Percentiles rank a stretch among this genome's conserved stretches.
Conservation (phyloP, 768 basidiomycete genomes). For the Suillus weaverae region DNA sequence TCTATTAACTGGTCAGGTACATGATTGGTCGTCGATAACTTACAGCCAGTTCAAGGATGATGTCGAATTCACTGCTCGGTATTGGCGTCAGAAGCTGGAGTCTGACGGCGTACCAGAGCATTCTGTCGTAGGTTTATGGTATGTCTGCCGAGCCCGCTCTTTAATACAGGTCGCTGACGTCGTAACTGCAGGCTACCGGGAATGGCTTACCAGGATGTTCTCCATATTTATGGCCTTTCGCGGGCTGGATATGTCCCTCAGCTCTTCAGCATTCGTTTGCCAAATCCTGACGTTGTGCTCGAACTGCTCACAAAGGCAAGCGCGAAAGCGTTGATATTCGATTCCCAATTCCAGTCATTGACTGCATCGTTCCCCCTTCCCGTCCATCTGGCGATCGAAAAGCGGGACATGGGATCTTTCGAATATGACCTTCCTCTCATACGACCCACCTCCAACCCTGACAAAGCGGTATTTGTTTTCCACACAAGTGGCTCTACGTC, state of each 20-base stretch:
- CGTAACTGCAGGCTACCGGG: constrained; percentile 60
- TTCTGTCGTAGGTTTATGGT: constrained; percentile 77
- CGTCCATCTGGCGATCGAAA: constrained; percentile 44
- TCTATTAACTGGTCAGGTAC: constrained; percentile 41
- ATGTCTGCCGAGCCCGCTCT: constrained; percentile 24
- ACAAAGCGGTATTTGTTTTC: constrained; percentile 65
- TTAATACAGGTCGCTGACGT: constrained; percentile 12
- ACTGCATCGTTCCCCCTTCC: constrained; percentile 50
- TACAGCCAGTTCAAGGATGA: constrained; percentile 64
- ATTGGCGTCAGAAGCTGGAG: constrained; percentile 58
- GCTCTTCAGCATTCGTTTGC: constrained; percentile 74
- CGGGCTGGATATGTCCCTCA: constrained; percentile 79
- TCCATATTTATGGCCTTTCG: constrained; percentile 74
- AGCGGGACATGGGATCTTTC: constrained; percentile 38
- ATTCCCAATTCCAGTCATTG: constrained; percentile 51
- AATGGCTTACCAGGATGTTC: constrained; percentile 66
- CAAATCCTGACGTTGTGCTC: constrained; percentile 68
- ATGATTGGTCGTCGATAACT: constrained; percentile 60
- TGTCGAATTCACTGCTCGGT: constrained; percentile 62
- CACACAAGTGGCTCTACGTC: constrained; percentile 84
- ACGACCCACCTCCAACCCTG: constrained; percentile 29
- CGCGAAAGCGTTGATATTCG: constrained; percentile 65
- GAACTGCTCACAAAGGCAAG: constrained; percentile 65
- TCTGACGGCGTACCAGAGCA: constrained; percentile 46
- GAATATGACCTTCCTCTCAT: constrained; percentile 45